Conservation (phyloP, 257 asterid species). For the Knoxia roxburghii region DNA sequence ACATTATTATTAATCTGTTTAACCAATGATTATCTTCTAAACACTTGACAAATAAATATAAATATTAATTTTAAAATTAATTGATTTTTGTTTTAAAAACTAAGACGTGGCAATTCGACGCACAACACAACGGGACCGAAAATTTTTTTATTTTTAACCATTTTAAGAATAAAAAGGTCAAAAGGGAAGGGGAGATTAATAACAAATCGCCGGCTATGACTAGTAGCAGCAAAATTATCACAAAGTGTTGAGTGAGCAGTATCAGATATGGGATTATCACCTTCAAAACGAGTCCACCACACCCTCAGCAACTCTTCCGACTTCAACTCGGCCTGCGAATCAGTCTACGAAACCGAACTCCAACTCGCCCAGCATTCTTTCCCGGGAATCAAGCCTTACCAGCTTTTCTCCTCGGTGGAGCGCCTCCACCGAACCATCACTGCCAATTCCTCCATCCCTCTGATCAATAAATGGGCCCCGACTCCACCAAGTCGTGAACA, state of each 20-base stretch:
- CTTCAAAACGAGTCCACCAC: slow-evolving; percentile 55
- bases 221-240: neutral
- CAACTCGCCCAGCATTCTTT: slow-evolving; percentile 66
- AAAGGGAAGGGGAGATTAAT: too few species aligned
- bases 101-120: too few species aligned
- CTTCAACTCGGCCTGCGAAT: slow-evolving; percentile 60
- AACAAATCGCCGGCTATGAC: too few species aligned
- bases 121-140: too few species aligned
- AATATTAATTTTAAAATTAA: too few species aligned
- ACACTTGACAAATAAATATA: too few species aligned
- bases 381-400: slow-evolving; percentile 69
- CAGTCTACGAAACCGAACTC: slow-evolving; percentile 50
- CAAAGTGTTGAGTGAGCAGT: neutral
- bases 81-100: too few species aligned
- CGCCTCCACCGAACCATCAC: slow-evolving; percentile 53
- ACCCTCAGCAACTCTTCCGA: slow-evolving; percentile 44
- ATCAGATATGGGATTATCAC: slow-evolving; percentile 54
- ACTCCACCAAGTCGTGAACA: slow-evolving; percentile 49
- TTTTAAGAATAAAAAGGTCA: too few species aligned
- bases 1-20: too few species aligned
- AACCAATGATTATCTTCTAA: too few species aligned
- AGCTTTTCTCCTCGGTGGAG: slow-evolving; percentile 60
- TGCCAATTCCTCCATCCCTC: slow-evolving; percentile 29
- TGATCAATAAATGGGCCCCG: slow-evolving; percentile 61
- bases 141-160: too few species aligned